A percentile compares a stretch with the other conserved stretches of the same genome.
Evolutionary conservation across 768 basidiomycete genomes (phyloP).

Genomic region (Auricularia sp.): DNA sequence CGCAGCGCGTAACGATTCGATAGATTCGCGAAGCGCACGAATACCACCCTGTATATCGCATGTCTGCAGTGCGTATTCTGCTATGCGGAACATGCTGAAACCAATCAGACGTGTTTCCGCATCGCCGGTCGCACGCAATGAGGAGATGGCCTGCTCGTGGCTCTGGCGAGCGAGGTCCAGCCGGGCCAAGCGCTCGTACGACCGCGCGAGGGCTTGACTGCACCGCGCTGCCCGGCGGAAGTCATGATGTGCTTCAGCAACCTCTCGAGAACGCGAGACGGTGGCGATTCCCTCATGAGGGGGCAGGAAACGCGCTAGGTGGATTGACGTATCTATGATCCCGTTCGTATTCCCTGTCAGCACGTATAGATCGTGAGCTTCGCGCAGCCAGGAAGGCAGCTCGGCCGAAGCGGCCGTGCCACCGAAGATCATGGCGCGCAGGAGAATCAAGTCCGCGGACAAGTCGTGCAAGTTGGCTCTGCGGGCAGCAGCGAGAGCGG

Average conservation of each 20-base stretch:
- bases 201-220: not conserved
- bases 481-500: not conserved
- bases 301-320: not conserved
- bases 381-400: not conserved
- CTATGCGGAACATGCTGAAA: not conserved
- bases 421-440: not conserved
- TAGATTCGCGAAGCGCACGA: not conserved
- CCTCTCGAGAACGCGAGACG: not conserved
- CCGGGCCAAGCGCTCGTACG: not conserved
- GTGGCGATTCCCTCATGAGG: not conserved
- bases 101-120: not conserved
- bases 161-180: not conserved
- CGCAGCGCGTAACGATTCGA: not conserved
- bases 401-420: not conserved
- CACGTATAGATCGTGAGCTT: not conserved
- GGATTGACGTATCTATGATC: not conserved
- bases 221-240: not conserved
- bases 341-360: not conserved
- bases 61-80: not conserved
- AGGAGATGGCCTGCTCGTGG: not conserved
- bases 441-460: not conserved
- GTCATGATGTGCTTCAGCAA: not conserved
- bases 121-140: not conserved
- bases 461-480: not conserved
- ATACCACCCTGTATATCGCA: not conserved